Conservation (phyloP, 768 basidiomycete species). For the Pleurotus cornucopiae region DNA sequence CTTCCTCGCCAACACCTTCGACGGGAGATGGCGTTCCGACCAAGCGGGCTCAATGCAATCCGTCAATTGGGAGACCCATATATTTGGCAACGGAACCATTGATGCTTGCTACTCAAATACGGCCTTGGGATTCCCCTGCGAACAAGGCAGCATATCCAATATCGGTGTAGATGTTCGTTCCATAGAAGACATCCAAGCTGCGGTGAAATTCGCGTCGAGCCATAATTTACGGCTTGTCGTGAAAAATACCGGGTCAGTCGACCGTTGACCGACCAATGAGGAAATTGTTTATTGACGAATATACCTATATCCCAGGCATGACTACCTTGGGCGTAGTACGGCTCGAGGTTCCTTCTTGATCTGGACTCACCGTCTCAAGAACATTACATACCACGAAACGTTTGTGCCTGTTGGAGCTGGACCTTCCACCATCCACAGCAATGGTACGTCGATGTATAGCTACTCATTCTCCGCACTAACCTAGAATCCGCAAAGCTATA, state of each 20-base stretch:
- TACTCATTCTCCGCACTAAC: neutral
- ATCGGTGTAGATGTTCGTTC: slow-evolving; percentile 36
- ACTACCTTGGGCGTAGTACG: slow-evolving; percentile 33
- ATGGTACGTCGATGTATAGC: slow-evolving; percentile 9
- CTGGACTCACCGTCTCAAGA: slow-evolving; percentile 38
- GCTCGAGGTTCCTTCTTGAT: slow-evolving; percentile 32
- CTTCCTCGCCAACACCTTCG: slow-evolving; percentile 19
- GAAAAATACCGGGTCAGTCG: slow-evolving; percentile 16
- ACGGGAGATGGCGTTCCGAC: slow-evolving; percentile 37
- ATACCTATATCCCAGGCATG: slow-evolving; percentile 20
- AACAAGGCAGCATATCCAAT: slow-evolving; percentile 39
- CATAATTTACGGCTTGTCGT: slow-evolving; percentile 25
- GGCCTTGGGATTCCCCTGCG: slow-evolving; percentile 31
- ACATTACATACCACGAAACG: slow-evolving; percentile 25
- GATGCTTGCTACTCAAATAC: slow-evolving; percentile 49
- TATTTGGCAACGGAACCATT: slow-evolving; percentile 40
- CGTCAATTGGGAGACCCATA: slow-evolving; percentile 26
- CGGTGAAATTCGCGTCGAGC: slow-evolving; percentile 23
- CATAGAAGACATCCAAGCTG: slow-evolving; percentile 32
- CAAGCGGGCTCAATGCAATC: slow-evolving; percentile 36
- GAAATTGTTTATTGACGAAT: neutral
- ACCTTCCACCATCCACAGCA: slow-evolving; percentile 13
- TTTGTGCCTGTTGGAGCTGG: slow-evolving; percentile 29
- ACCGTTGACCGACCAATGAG: neutral
- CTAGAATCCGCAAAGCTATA: slow-evolving; percentile 15